phyloP scores from a whole-genome alignment of 2,329 filamentous ascomycete species.

The Stachybotrys chlorohalonatus region DNA sequence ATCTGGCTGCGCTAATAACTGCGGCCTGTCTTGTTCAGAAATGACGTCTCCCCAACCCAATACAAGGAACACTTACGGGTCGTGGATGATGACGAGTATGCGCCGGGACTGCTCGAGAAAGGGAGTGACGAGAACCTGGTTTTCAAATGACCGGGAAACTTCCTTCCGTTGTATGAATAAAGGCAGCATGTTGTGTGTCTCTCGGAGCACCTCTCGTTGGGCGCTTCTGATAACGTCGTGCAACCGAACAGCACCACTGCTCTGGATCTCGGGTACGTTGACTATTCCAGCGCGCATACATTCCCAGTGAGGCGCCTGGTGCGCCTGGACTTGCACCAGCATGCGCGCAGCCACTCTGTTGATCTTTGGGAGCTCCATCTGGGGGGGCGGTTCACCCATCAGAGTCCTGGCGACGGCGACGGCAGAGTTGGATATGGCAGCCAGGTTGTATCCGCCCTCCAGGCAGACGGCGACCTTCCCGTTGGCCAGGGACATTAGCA shows the following conservation, averaged over 20 bases:
- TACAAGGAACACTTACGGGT: conserved; percentile 52
- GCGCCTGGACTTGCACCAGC: conserved; percentile 48
- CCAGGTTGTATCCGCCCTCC: conserved; percentile 91
- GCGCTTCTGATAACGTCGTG: conserved; percentile 73
- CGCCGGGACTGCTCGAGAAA: conserved; percentile 57
- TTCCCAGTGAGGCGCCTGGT: conserved; percentile 70
- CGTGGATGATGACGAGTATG: conserved; percentile 81
- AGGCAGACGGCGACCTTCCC: conserved; percentile 89
- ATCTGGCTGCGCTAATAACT: conserved; percentile 59
- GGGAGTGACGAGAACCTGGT: conserved; percentile 76
- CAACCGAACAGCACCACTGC: conserved; percentile 51
- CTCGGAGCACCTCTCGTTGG: conserved; percentile 62
- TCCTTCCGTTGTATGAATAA: conserved; percentile 69
- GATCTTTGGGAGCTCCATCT: conserved; percentile 46
- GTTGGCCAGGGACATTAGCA: conserved; percentile 90
- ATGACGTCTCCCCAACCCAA: neutral
- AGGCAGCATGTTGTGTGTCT: conserved; percentile 68
- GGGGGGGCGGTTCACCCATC: conserved; percentile 84
- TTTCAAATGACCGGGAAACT: conserved; percentile 69
- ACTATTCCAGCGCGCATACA: conserved; percentile 68
- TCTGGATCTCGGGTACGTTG: conserved; percentile 40
- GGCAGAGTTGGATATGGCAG: conserved; percentile 86
- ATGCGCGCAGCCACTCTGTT: conserved; percentile 48
- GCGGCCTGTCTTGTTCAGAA: conserved; percentile 39
- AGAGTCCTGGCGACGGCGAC: conserved; percentile 84